Evolutionary conservation across 2,329 filamentous ascomycete species (phyloP).

Genomic region (Leptographium lundbergii): DNA sequence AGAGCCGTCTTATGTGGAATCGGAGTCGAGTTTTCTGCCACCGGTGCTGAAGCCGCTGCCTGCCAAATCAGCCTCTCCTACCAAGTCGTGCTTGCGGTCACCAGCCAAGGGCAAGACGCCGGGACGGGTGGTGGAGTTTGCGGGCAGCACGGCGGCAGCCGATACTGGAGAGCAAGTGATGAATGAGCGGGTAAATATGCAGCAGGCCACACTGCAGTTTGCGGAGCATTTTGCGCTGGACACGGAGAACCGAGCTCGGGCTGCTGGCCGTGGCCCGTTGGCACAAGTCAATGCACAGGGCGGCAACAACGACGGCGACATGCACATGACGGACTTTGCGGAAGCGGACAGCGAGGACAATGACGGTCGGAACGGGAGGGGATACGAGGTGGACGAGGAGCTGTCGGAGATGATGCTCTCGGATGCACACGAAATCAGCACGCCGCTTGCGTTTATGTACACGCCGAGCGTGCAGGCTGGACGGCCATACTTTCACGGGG

Average conservation of each 20-base stretch:
- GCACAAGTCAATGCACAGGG: neutral
- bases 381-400: constrained; percentile 5
- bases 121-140: constrained; percentile 46
- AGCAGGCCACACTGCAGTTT: constrained; percentile 2
- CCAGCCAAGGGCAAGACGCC: constrained; percentile 45
- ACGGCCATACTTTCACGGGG: constrained; percentile 1
- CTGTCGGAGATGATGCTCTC: constrained; percentile 11
- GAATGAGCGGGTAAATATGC: neutral
- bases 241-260: constrained; percentile 3
- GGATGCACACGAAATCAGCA: constrained; percentile 8
- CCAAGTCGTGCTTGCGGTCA: constrained; percentile 44
- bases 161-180: constrained; percentile 24
- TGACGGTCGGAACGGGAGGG: neutral
- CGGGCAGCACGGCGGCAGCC: constrained; percentile 35
- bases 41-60: constrained; percentile 35
- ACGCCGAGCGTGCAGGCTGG: neutral
- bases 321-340: constrained; percentile 3
- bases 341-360: neutral
- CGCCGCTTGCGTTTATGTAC: neutral
- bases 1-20: constrained; percentile 20
- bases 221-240: constrained; percentile 10
- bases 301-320: neutral
- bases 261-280: neutral
- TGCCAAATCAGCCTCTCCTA: constrained; percentile 38
- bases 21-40: constrained; percentile 24